A percentile compares a stretch with the other conserved stretches of the same genome.
Evolutionary conservation across 345 rosid species (phyloP).

Genomic region (Salix caprea): DNA sequence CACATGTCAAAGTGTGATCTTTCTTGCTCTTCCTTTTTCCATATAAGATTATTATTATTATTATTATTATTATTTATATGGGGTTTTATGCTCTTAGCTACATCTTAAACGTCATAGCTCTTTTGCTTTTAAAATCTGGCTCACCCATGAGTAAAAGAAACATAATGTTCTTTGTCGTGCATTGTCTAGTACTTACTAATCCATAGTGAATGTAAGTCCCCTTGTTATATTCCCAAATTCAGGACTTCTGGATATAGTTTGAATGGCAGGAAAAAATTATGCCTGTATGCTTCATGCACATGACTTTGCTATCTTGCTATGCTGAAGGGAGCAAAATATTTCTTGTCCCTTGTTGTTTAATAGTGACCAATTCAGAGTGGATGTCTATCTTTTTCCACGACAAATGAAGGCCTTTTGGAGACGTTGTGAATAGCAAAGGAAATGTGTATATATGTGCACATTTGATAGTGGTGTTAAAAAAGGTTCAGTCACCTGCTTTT

Average conservation of each 20-base stretch:
- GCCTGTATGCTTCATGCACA: not conserved
- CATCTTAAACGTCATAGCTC: not conserved
- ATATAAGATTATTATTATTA: not conserved
- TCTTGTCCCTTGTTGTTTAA: too few species aligned
- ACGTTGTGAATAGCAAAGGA: not conserved
- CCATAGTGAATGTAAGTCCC: not conserved
- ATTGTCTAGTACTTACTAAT: not conserved
- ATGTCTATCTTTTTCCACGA: too few species aligned
- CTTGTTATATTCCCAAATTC: not conserved
- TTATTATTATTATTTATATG: not conserved
- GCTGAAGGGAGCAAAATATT: too few species aligned
- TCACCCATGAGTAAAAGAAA: not conserved
- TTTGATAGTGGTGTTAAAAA: not conserved
- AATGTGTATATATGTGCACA: not conserved
- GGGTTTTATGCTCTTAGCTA: not conserved
- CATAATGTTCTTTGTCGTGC: not conserved
- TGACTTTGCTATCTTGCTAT: too few species aligned
- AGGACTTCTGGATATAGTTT: not conserved
- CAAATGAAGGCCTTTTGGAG: not conserved
- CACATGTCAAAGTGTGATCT: not conserved
- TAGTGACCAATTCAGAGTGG: too few species aligned
- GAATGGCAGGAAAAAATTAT: not conserved
- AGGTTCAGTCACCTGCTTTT: not conserved
- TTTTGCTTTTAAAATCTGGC: not conserved
- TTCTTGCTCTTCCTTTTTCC: not conserved